phyloP scores from a whole-genome alignment of 2,329 filamentous ascomycete genomes.

The Colletotrichum sojae region DNA sequence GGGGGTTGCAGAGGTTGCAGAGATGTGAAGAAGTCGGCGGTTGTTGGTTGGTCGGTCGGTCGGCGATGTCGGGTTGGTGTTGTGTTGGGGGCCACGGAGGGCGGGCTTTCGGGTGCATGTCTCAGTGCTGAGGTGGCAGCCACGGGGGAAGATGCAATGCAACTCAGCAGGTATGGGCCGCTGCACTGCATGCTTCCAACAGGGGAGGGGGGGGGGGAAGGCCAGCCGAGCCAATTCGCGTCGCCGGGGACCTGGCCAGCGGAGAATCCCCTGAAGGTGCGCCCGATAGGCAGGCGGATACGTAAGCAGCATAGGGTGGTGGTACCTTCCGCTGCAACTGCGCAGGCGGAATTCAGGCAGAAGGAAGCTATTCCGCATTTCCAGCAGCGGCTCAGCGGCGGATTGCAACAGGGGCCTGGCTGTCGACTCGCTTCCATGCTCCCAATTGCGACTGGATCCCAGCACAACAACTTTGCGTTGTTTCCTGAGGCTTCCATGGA shows the following conservation, averaged over 20 bases:
- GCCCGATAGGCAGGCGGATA: no score
- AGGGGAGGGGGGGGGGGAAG: no score
- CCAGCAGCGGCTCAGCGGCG: no score
- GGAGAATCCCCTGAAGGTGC: background rate
- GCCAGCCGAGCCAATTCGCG: constrained; percentile 9
- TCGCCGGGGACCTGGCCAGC: constrained; percentile 3
- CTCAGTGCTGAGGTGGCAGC: constrained; percentile 12
- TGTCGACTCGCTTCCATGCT: no score
- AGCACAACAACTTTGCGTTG: no score
- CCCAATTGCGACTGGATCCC: no score
- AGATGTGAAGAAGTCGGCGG: constrained; percentile 17
- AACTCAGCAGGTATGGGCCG: background rate
- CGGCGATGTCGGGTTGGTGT: background rate
- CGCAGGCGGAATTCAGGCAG: constrained; percentile 9
- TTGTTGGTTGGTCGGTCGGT: constrained; percentile 29
- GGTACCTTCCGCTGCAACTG: constrained; percentile 6
- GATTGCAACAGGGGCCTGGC: no score
- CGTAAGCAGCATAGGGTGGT: no score
- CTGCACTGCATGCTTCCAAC: no score
- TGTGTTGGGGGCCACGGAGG: background rate
- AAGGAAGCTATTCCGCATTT: background rate
- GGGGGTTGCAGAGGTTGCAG: background rate
- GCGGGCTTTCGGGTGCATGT: constrained; percentile 27
- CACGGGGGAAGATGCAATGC: no score
- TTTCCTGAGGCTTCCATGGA: no score